Evolutionary conservation across 305 asterid species (phyloP).

Genomic region (Solanum aculeatissimum): DNA sequence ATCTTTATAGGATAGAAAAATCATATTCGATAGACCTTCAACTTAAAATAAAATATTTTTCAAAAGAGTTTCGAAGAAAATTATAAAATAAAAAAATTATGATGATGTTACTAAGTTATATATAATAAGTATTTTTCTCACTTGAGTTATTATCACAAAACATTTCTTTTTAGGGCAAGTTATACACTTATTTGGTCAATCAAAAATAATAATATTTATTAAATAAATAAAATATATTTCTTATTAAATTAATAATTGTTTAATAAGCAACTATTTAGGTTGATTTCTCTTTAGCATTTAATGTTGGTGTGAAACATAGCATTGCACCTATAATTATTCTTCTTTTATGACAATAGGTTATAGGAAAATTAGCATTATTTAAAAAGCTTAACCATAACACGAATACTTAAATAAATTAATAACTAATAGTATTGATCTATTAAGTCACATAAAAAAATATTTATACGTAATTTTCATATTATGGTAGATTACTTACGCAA

Average conservation of each 20-base stretch:
- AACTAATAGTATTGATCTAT: too few relatives aligned
- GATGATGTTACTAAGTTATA: not conserved
- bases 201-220: not conserved
- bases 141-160: not conserved
- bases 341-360: not conserved
- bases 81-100: not conserved
- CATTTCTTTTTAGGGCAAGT: not conserved
- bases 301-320: not conserved
- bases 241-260: too few relatives aligned
- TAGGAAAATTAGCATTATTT: too few relatives aligned
- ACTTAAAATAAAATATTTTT: not conserved
- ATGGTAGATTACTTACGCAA: too few relatives aligned
- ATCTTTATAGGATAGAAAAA: not conserved
- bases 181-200: not conserved
- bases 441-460: too few relatives aligned
- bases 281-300: too few relatives aligned
- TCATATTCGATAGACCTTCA: not conserved
- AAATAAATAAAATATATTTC: not conserved
- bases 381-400: too few relatives aligned
- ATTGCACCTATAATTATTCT: not conserved
- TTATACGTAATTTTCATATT: too few relatives aligned
- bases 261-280: too few relatives aligned
- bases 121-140: not conserved
- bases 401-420: too few relatives aligned
- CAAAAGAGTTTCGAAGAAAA: not conserved